phyloP scores from a whole-genome alignment of 306 rosid genomes.

The Rosa lucieae region DNA sequence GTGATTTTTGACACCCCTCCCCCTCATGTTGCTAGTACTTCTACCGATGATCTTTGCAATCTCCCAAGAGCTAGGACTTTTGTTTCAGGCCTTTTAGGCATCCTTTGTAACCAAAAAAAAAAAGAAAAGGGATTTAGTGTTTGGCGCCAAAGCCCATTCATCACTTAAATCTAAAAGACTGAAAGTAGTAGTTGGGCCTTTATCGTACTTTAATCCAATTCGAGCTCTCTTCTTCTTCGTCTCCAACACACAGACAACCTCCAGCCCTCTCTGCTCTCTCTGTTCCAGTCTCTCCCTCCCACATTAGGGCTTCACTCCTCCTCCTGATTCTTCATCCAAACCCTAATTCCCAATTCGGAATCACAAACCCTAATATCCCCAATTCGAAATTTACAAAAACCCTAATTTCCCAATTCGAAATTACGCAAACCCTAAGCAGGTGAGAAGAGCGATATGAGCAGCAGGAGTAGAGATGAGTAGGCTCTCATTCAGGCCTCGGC shows the following conservation, averaged over 20 bases:
- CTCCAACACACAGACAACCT: not conserved
- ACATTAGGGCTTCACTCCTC: not conserved
- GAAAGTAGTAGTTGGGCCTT: not conserved
- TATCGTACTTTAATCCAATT: not conserved
- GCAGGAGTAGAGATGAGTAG: constrained; percentile 42
- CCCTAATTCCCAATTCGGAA: not conserved
- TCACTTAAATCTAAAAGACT: not conserved
- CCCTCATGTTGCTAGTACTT: no score
- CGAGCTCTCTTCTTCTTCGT: not conserved
- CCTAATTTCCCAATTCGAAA: not conserved
- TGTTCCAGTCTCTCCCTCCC: not conserved
- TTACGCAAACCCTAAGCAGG: not conserved
- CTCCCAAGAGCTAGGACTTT: no score
- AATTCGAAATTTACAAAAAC: not conserved
- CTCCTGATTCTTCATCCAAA: not conserved
- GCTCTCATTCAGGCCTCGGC: constrained; percentile 60
- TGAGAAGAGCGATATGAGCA: no score
- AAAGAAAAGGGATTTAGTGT: not conserved
- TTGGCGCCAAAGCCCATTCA: not conserved
- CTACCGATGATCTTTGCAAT: no score
- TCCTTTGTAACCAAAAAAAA: no score
- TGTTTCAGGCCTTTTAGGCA: no score
- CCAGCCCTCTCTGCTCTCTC: not conserved
- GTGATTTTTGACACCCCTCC: no score
- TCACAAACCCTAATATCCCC: not conserved